Conservation (phyloP, 225 moss, liverwort and hornwort species). For the Physcomitrellopsis africana region DNA sequence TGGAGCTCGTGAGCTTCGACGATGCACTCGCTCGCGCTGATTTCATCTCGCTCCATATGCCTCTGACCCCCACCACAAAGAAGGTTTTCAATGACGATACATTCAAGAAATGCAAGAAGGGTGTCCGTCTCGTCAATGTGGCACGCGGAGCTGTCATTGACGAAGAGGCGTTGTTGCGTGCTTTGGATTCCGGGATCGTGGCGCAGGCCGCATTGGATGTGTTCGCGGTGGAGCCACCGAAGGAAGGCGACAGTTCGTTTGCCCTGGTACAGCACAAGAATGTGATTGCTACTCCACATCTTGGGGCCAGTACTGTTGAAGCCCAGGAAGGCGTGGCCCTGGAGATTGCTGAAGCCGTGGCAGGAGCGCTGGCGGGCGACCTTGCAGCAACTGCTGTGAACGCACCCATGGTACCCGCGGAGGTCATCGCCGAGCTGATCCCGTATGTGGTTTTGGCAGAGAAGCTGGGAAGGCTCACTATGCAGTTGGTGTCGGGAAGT, state of each 20-base stretch:
- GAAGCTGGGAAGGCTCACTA: conserved; percentile 81
- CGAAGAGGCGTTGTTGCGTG: conserved; percentile 83
- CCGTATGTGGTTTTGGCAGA: conserved; percentile 87
- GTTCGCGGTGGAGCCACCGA: conserved; percentile 87
- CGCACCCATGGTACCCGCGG: conserved; percentile 95
- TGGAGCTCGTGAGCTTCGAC: conserved; percentile 88
- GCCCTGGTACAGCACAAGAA: conserved; percentile 71
- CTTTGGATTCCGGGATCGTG: conserved; percentile 78
- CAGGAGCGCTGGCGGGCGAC: conserved; percentile 93
- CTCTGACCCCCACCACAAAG: conserved; percentile 82
- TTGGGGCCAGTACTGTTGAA: conserved; percentile 92
- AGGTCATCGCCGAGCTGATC: conserved; percentile 80
- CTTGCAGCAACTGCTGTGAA: conserved; percentile 96
- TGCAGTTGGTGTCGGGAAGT: conserved; percentile 84
- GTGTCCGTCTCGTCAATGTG: conserved; percentile 87
- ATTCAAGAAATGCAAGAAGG: conserved; percentile 77
- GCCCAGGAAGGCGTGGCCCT: conserved; percentile 99
- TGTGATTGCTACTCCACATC: conserved; percentile 89
- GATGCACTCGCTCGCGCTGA: conserved; percentile 79
- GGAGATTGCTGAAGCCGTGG: conserved; percentile 95
- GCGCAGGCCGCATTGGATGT: conserved; percentile 98
- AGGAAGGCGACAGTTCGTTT: conserved; percentile 49
- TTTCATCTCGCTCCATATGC: conserved; percentile 95
- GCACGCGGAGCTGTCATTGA: conserved; percentile 97
- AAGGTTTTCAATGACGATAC: conserved; percentile 79